Evolutionary conservation across 345 rosid genomes (phyloP), one percentile per base, ranked within the genome.

Genomic region (Nasturtium officinale): DNA sequence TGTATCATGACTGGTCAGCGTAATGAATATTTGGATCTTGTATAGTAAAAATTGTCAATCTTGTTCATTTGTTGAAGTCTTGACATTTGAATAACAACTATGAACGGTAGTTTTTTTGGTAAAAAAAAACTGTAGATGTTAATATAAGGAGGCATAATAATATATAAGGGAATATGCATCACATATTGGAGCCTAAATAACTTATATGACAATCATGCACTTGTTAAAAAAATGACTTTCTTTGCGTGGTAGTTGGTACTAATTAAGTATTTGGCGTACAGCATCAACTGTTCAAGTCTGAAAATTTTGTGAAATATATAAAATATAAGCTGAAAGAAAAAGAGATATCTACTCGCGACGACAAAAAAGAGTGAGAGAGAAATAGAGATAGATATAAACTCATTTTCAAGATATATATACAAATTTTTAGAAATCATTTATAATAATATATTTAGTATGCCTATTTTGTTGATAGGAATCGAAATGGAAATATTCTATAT

Each of bases 291-390:
- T 3, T 17, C 5, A 17, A 17, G 23, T 46, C 11, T 46, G 9
- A 46, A 1, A 13, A 13, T 9, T 25, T 38, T 12, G 8, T n/a
- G 4, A 15, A 15, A 42, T 38, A 62, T 43, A 6, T 6, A 30
- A 64, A 47, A 26, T 45, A 64, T 46, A 47, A 17, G 43, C 12
- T n/a, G n/a, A n/a, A n/a, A n/a, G n/a, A n/a, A n/a, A n/a, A n/a
- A n/a, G n/a, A n/a, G n/a, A n/a, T n/a, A n/a, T n/a, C n/a, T n/a
- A n/a, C n/a, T n/a, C n/a, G n/a, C n/a, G n/a, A n/a, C n/a, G n/a
- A n/a, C n/a, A n/a, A n/a, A n/a, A n/a, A n/a, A n/a, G n/a, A n/a
- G n/a, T n/a, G n/a, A n/a, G n/a, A n/a, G n/a, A 30, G 29, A 29
- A 3, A 63, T 17, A 29, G 7, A 30, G 56, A 29, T 10, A 17